Conservation (phyloP, 2,329 filamentous ascomycete species). For the Cryphonectria radicalis region DNA sequence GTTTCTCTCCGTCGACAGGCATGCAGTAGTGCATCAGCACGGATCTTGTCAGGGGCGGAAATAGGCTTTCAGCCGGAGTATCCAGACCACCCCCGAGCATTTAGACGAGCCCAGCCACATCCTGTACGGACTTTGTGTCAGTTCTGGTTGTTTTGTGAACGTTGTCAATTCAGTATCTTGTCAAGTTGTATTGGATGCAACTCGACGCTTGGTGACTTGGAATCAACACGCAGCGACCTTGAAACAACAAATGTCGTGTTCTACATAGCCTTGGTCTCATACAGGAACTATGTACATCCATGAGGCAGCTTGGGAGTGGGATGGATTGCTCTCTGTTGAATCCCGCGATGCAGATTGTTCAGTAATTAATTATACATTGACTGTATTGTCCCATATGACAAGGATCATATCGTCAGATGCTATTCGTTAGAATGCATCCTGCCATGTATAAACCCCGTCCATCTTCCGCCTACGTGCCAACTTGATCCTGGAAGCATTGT, state of each 20-base stretch:
- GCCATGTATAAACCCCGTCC: not conserved
- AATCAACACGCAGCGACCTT: too few relatives aligned
- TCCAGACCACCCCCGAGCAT: not conserved
- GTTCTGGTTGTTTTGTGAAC: not conserved
- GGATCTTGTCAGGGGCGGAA: not conserved
- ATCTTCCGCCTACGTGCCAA: too few relatives aligned
- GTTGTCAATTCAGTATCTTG: not conserved
- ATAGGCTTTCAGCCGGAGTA: not conserved
- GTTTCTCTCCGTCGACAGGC: not conserved
- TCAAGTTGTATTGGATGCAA: not conserved
- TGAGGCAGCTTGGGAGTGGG: not conserved
- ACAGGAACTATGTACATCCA: not conserved
- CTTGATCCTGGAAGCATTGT: not conserved
- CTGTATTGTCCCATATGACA: not conserved
- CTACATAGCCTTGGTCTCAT: too few relatives aligned
- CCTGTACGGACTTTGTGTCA: not conserved
- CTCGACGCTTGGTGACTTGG: too few relatives aligned
- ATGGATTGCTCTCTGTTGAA: not conserved
- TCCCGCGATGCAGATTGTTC: not conserved
- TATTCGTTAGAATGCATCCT: not conserved
- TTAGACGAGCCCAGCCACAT: not conserved
- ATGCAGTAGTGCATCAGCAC: not conserved
- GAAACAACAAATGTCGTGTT: too few relatives aligned
- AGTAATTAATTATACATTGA: not conserved
- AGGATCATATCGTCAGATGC: not conserved